Percentiles rank a stretch among this genome's conserved stretches.
These are phyloP conservation scores for Marchantia paleacea DNA, from an alignment of 225 moss, liverwort and hornwort species.

Conservation along the genomic window DNA sequence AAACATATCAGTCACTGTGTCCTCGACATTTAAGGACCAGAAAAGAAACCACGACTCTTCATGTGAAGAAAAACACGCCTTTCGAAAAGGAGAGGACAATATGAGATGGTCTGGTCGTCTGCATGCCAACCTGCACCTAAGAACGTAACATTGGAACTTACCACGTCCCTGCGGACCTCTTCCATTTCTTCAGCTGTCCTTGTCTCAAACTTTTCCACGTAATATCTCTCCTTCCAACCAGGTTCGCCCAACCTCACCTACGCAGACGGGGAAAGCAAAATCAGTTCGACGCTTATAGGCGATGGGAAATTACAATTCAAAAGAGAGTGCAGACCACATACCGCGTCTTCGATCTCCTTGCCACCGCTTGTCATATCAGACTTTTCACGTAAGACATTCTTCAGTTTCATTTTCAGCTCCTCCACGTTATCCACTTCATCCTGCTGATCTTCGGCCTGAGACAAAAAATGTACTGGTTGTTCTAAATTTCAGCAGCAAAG, in stretches of 20 bases:
- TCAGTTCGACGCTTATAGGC: background rate
- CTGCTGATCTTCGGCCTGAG: too few species aligned
- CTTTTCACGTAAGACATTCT: slow-evolving; percentile 83
- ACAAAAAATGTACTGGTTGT: slow-evolving; percentile 22
- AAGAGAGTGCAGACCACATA: slow-evolving; percentile 10
- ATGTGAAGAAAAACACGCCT: too few species aligned
- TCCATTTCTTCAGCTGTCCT: slow-evolving; percentile 67
- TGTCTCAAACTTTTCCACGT: slow-evolving; percentile 74
- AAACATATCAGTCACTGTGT: too few species aligned
- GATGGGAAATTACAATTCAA: background rate
- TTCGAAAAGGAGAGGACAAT: too few species aligned
- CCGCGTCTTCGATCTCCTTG: slow-evolving; percentile 75
- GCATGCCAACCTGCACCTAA: background rate
- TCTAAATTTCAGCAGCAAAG: slow-evolving; percentile 9
- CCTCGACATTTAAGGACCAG: background rate
- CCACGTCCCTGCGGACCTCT: slow-evolving; percentile 82
- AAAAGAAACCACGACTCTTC: background rate
- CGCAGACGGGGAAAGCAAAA: background rate
- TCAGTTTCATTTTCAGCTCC: slow-evolving; percentile 82
- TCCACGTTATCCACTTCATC: slow-evolving; percentile 75
- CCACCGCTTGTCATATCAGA: slow-evolving; percentile 89
- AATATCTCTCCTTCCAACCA: slow-evolving; percentile 97
- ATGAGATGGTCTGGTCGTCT: too few species aligned
- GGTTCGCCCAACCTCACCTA: slow-evolving; percentile 80
- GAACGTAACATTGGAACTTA: slow-evolving; percentile 29